phyloP scores from a whole-genome alignment of 140 eudicot species.

The Anethum foeniculum region DNA sequence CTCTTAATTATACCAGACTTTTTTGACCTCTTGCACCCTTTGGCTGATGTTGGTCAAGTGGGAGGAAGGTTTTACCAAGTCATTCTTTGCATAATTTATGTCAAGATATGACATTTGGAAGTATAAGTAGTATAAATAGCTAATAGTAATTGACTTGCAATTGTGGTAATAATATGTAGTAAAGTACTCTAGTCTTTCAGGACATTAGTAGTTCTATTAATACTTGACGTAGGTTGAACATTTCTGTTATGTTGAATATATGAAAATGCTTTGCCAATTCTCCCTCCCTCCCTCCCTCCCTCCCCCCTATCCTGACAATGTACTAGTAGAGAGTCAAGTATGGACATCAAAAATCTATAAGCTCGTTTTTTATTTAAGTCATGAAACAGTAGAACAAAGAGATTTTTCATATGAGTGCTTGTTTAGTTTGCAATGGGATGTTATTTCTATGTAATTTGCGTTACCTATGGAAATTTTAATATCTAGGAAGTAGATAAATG shows the following conservation, averaged over 20 bases:
- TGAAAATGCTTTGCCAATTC: too few relatives aligned
- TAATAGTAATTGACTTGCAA: too few relatives aligned
- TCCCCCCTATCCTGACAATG: neutral
- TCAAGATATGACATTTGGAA: too few relatives aligned
- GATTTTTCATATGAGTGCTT: neutral
- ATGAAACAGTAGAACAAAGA: neutral
- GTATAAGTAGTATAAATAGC: too few relatives aligned
- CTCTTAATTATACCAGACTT: too few relatives aligned
- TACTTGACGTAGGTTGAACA: too few relatives aligned
- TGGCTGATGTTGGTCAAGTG: neutral
- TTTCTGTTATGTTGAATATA: too few relatives aligned
- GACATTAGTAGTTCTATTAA: too few relatives aligned
- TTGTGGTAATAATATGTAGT: too few relatives aligned
- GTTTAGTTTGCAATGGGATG: neutral
- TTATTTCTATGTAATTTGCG: neutral
- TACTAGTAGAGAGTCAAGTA: neutral
- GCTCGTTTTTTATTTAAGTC: neutral
- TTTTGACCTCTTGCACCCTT: neutral
- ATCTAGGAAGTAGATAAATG: neutral
- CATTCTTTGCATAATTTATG: neutral
- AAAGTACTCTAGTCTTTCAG: too few relatives aligned
- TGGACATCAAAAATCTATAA: neutral
- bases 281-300: too few relatives aligned
- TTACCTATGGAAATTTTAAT: too few relatives aligned
- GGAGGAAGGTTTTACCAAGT: neutral